Base-by-base conservation (phyloP, 306 rosid species). In the Vigna angularis region DNA sequence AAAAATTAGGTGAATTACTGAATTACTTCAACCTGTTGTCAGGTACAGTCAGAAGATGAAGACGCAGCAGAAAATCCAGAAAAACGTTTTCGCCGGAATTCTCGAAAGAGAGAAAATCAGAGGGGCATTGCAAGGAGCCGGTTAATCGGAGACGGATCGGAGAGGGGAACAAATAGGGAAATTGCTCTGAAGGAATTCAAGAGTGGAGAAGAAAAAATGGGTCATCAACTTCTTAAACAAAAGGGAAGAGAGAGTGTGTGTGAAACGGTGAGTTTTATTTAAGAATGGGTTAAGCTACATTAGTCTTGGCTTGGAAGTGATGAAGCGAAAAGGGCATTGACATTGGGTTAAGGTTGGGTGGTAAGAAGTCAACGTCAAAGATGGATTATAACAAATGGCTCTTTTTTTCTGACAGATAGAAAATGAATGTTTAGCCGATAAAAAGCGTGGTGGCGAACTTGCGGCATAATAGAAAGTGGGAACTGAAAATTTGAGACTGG, bases 311-410 rank as follows among this genome's bases (percentile, higher is more conserved):
- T 63, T 63, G 47, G 69, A 63, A 63, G 49, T 2, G 70, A 38
- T 40, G n/a, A 65, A 64, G 50, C 16, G 70, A 64, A 17, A 65
- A 65, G n/a, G 28, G 50, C 70, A 65, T 38, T 65, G 70, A 65
- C 70, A 38, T 17, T 36, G 1, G 50, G 6, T n/a, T 64, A 64
- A 36, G 16, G 6, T 14, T 14, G 67, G 44, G 70, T 4, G 70
- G 70, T 40, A 0, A 9, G 9, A 65, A 65, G 70, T 65, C 70
- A 40, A 65, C 50, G 69, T 65, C 70, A 65, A 22, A 38, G 12
- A 1, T 17, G 14, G 30, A 62, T 32, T 30, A 24, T n/a, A 59
- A 58, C 10, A 26, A 26, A 26, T 58, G 18, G 9, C 12, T 57
- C 30, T 9, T 10, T 45, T 53, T 59, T 6, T 28, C 42, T 59